Base-by-base conservation (phyloP, 352 stramenopile species). In the Phytophthora palmivora region DNA sequence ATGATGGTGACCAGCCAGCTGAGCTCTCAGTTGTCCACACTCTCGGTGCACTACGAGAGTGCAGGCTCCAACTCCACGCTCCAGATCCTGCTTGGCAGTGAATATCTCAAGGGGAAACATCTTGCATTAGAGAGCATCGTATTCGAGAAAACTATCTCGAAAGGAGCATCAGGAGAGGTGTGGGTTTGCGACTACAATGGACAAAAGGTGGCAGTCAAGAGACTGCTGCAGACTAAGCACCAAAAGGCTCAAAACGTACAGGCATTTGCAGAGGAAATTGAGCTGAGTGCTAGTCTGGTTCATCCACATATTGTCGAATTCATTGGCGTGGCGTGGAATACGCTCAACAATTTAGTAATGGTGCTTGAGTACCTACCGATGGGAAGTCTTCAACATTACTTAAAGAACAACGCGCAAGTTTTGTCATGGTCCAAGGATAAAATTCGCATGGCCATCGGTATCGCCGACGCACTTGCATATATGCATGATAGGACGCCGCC, bases 131-230 rank as follows among this genome's bases (percentile, higher is more conserved):
- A 72, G 19, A 66, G 52, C n/a, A 16, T 79, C 1, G 36, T 39
- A 14, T 70, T 70, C 37, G 44, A 60, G 42, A 50, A 44, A 46
- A 24, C 61, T 3, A 9, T 74, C 16, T 73, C 58, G 1, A 77
- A 70, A 43, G 67, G 71, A 24, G 63, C 58, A 8, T 76, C 63
- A 21, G 67, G 71, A 36, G 78, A 85, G 68, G 71, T 88, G 4
- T 88, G 76, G 70, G 38, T 85, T 7, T 78, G 75, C 19, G 47
- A 75, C 22, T 82, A 82, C 60, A 67, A 80, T 42, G 59, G 47
- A 4, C 59, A 74, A 30, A 53, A 74, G 22, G 51, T 87, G 3
- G 78, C 78, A 0, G 66, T 79, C 12, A 85, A 88, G 67, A 60
- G 76, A 12, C 57, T 84, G 30, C 44, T 70, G 9, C 66, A 73